Base-by-base conservation (phyloP, 495 filamentous ascomycete genomes). In the Venustampulla echinocandica region DNA sequence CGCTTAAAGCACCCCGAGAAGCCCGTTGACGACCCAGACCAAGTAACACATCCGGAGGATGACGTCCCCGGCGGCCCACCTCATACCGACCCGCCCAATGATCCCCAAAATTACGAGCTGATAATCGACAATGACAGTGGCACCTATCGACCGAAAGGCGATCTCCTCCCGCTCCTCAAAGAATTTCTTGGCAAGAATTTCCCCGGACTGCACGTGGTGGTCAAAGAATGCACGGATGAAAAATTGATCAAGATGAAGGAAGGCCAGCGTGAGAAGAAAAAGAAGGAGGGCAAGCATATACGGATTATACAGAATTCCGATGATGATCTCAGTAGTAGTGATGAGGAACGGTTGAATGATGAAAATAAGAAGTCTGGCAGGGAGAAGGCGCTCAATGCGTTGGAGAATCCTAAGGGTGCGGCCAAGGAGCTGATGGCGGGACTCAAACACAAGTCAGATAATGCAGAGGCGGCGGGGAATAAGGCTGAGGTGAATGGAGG, bases 71-170 rank as follows among this genome's bases (percentile, higher is more conserved):
- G 57, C 17, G 57, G 57, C 3, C 57, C 57, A 42, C 39, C 22
- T 11, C 55, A 56, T 27, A 60, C 61, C 2, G 58, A 63, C 4
- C 58, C 63, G 5, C 61, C 61, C 0, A 61, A 67, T 6, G 63
- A 70, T 7, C 58, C 67, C 0, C 54, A 60, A 11, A 61, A 71
- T n/a, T 97, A 94, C 56, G 82, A 92, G 58, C 75, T 97, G 3
- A 72, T 92, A 42, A 95, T 97, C 54, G 90, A 97, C 67, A 97
- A 97, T 49, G 90, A 94, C 62, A 84, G 78, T 55, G 90, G 90
- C 11, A 97, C 90, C 0, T 97, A 97, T 61, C 78, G 90, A 0
- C 90, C 90, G 0, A 87, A 88, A 52, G 77, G 80, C 20, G 71
- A 79, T 5, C 67, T 82, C 4, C 74, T 97, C 7, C 83, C 84